Percentiles rank a stretch among this genome's conserved stretches.
Evolutionary conservation across 192 early-diverging fungal genomes (phyloP).

Genomic region (Entomortierella parvispora): DNA sequence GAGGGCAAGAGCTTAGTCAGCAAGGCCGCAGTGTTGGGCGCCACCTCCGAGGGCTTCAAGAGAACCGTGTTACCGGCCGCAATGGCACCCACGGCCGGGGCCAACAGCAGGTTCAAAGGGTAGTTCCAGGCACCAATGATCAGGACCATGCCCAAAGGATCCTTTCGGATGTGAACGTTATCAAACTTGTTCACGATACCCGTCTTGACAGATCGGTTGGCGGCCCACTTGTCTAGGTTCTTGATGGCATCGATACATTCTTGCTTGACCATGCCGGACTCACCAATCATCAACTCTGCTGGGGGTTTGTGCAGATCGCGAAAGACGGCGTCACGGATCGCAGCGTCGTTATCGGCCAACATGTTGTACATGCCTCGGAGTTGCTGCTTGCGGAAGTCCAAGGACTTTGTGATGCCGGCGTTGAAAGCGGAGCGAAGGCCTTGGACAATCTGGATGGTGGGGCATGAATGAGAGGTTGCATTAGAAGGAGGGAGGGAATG

Average conservation of each 20-base stretch:
- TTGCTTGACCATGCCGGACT: slow-evolving; percentile 65
- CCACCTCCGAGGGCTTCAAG: slow-evolving; percentile 87
- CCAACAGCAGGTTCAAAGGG: slow-evolving; percentile 70
- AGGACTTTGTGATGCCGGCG: slow-evolving; percentile 53
- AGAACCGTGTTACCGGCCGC: slow-evolving; percentile 92
- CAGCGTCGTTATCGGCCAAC: slow-evolving; percentile 70
- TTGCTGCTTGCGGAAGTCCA: slow-evolving; percentile 69
- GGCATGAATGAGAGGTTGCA: neutral
- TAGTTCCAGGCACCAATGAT: slow-evolving; percentile 68
- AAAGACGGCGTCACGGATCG: slow-evolving; percentile 66
- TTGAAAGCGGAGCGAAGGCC: slow-evolving; percentile 50
- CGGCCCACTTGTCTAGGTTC: slow-evolving; percentile 73
- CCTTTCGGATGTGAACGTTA: slow-evolving; percentile 70
- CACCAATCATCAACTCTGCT: slow-evolving; percentile 67
- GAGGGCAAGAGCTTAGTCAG: slow-evolving; percentile 73
- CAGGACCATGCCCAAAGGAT: slow-evolving; percentile 66
- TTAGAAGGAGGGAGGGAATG: neutral
- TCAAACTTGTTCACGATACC: slow-evolving; percentile 63
- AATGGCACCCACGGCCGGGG: slow-evolving; percentile 85
- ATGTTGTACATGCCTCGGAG: slow-evolving; percentile 69
- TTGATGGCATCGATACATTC: slow-evolving; percentile 63
- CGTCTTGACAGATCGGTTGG: slow-evolving; percentile 58
- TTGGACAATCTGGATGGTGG: slow-evolving; percentile 42
- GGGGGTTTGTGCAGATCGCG: slow-evolving; percentile 70
- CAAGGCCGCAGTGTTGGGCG: slow-evolving; percentile 69